These are phyloP conservation scores for Boletellus deceptivus DNA, from an alignment of 1,284 basidiomycete genomes.

Conservation along the genomic window DNA sequence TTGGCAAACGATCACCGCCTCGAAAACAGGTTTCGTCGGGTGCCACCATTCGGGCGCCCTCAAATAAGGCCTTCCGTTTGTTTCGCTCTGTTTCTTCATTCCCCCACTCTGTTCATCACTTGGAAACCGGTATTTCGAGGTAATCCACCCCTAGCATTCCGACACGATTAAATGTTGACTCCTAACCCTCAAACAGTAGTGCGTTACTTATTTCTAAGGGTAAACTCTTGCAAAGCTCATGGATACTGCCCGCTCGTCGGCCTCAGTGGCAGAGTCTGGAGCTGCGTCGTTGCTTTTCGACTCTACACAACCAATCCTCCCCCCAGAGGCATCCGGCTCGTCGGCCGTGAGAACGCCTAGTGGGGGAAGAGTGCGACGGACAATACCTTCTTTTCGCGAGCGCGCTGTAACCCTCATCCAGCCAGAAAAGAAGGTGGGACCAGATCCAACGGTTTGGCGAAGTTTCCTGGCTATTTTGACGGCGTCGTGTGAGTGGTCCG, in stretches of 20 bases:
- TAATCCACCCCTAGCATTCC: not conserved
- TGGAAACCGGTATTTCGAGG: conserved; percentile 2
- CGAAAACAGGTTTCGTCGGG: not conserved
- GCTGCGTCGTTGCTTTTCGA: conserved; percentile 4
- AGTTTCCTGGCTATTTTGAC: conserved; percentile 50
- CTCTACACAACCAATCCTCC: conserved; percentile 8
- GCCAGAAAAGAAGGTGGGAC: conserved; percentile 39
- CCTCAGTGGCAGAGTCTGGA: conserved; percentile 17
- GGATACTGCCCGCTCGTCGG: conserved; percentile 10
- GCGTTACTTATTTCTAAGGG: conserved; percentile 4
- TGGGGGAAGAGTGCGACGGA: conserved; percentile 3
- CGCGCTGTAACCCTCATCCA: conserved; percentile 25
- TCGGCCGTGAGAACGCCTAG: conserved; percentile 12
- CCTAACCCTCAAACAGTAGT: conserved; percentile 1
- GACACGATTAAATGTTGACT: not conserved
- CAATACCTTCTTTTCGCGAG: conserved; percentile 10
- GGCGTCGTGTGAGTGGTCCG: conserved; percentile 46
- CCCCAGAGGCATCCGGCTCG: conserved; percentile 3
- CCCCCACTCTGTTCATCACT: not conserved
- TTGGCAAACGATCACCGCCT: not conserved
- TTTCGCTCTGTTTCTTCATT: not conserved
- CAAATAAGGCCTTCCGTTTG: conserved; percentile 13
- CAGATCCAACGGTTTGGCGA: conserved; percentile 40
- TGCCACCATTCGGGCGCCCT: not conserved
- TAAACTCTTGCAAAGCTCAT: conserved; percentile 10